These are phyloP conservation scores for Closterium sp. DNA, from an alignment of 139 green algal genomes.

Conservation along the genomic window DNA sequence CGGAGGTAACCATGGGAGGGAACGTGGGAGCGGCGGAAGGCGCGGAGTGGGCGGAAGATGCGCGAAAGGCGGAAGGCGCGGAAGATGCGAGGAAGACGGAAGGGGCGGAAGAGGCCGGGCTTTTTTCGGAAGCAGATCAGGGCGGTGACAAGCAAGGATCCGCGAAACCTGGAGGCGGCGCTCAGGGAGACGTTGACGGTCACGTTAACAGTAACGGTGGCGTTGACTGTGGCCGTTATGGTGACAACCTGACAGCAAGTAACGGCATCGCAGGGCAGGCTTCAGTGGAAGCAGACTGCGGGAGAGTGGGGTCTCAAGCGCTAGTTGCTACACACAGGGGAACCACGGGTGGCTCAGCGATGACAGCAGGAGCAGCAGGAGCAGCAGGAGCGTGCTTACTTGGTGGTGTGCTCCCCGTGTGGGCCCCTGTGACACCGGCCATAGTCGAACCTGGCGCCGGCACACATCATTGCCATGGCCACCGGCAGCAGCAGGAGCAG, in stretches of 20 bases:
- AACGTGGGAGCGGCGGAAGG: background rate
- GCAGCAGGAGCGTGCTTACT: background rate
- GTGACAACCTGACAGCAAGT: background rate
- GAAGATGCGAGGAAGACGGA: background rate
- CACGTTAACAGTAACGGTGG: background rate
- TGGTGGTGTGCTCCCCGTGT: background rate
- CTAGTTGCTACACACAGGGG: background rate
- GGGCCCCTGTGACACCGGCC: background rate
- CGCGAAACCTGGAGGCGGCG: background rate
- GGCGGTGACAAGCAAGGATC: background rate
- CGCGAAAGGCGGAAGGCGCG: background rate
- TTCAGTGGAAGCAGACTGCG: background rate
- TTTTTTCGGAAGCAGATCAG: background rate
- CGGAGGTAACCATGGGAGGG: background rate
- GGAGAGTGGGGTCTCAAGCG: background rate
- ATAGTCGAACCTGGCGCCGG: background rate
- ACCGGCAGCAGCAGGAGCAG: background rate
- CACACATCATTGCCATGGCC: background rate
- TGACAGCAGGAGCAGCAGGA: background rate
- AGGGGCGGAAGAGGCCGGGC: background rate
- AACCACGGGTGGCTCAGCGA: background rate
- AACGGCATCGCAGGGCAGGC: background rate
- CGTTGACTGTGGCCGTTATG: background rate
- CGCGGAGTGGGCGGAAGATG: background rate
- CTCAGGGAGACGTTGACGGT: background rate